Conservation (phyloP, 495 filamentous ascomycete genomes). For the Neurospora sp. region DNA sequence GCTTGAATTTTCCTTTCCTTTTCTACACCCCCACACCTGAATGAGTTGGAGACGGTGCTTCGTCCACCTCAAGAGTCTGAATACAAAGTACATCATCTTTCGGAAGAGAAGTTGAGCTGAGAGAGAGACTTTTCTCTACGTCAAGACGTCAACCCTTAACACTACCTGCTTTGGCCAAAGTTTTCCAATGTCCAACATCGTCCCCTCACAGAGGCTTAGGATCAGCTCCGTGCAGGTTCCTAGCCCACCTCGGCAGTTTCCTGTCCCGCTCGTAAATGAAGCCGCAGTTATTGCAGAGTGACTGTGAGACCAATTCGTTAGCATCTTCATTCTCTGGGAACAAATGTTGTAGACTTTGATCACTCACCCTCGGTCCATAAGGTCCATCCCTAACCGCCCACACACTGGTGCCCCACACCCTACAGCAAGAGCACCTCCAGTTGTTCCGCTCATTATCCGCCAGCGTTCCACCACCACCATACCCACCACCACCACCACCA, state of each 20-base stretch:
- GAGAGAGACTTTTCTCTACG: neutral
- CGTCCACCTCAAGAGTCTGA: too few relatives aligned
- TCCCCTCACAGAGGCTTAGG: conserved; percentile 13
- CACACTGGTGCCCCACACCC: conserved; percentile 75
- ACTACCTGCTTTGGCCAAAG: neutral
- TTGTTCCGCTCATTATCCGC: conserved; percentile 69
- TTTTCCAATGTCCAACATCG: neutral
- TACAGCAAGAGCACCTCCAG: conserved; percentile 90
- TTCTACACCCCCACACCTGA: neutral
- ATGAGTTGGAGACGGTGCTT: neutral
- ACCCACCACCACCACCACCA: conserved; percentile 32
- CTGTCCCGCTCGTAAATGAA: conserved; percentile 80
- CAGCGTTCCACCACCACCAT: conserved; percentile 57
- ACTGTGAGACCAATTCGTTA: conserved; percentile 39
- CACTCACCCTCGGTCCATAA: conserved; percentile 66
- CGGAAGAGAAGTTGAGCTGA: neutral
- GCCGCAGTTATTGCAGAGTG: conserved; percentile 91
- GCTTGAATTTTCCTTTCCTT: neutral
- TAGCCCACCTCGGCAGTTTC: conserved; percentile 72
- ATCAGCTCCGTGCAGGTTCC: conserved; percentile 54
- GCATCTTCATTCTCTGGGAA: neutral
- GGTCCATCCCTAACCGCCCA: conserved; percentile 95
- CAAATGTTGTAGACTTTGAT: neutral
- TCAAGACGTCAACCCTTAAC: neutral
- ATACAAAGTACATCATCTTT: neutral